Evolutionary conservation across 306 rosid genomes (phyloP).

Genomic region (Delonix regia): DNA sequence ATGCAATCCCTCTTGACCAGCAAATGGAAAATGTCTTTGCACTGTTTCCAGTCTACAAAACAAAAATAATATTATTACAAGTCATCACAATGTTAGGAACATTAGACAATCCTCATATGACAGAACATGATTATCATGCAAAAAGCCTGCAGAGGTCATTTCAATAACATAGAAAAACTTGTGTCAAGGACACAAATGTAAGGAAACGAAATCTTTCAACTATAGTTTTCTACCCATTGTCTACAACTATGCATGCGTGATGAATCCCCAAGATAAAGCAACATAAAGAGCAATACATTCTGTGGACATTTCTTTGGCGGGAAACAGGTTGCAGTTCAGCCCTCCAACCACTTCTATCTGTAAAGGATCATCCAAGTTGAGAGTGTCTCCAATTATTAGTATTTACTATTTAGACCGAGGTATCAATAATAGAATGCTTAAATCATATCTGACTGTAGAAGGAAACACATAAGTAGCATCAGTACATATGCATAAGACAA

Average conservation of each 20-base stretch:
- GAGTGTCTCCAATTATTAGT: too few relatives aligned
- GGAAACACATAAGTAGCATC: neutral
- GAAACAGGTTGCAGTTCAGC: too few relatives aligned
- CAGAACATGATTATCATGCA: neutral
- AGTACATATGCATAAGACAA: neutral
- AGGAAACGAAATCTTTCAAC: neutral
- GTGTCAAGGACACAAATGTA: too few relatives aligned
- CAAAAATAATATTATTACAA: slow-evolving; percentile 9
- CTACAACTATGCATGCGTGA: too few relatives aligned
- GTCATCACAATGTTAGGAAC: neutral
- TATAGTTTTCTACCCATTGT: neutral
- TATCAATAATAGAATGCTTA: neutral
- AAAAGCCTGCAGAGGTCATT: neutral
- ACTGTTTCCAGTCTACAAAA: slow-evolving; percentile 50
- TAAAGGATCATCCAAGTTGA: too few relatives aligned
- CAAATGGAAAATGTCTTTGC: slow-evolving; percentile 53
- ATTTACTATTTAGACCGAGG: too few relatives aligned
- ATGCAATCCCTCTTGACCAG: slow-evolving; percentile 53
- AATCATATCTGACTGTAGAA: neutral
- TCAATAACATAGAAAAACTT: neutral
- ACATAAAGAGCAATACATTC: too few relatives aligned
- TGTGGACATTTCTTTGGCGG: too few relatives aligned
- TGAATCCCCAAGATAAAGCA: too few relatives aligned
- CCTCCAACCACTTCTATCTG: too few relatives aligned
- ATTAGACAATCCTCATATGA: neutral